These are phyloP conservation scores for Xylaria sp. DNA, from an alignment of 2,329 filamentous ascomycete genomes.

Conservation along the genomic window DNA sequence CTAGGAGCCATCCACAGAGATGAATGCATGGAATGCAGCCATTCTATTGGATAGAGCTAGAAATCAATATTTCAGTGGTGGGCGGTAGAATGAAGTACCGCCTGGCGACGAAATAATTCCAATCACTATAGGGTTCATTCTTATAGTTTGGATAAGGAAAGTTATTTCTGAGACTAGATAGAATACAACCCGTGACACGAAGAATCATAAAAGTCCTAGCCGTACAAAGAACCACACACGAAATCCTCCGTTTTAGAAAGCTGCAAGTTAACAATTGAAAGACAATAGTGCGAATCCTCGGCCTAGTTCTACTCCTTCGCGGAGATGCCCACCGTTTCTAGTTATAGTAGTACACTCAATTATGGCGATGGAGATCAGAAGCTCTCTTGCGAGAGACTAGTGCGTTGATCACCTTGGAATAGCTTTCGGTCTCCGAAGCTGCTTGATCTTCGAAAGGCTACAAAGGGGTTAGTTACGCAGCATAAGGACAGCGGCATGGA, in stretches of 20 bases:
- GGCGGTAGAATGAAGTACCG: background rate
- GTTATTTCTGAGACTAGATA: slow-evolving; percentile 9
- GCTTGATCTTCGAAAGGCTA: slow-evolving; percentile 53
- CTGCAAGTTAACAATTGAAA: slow-evolving; percentile 21
- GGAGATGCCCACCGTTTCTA: background rate
- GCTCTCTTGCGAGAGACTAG: slow-evolving; percentile 38
- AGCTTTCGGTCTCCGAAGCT: slow-evolving; percentile 47
- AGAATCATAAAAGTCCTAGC: slow-evolving; percentile 20
- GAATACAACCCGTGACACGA: slow-evolving; percentile 11
- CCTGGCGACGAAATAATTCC: background rate
- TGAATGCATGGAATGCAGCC: slow-evolving; percentile 4
- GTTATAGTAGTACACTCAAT: slow-evolving; percentile 13
- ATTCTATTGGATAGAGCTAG: slow-evolving; percentile 3
- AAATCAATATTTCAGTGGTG: background rate
- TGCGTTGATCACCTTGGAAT: slow-evolving; percentile 47
- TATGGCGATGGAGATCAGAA: slow-evolving; percentile 18
- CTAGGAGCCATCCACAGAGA: slow-evolving; percentile 37
- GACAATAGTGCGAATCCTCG: background rate
- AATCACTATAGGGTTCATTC: background rate
- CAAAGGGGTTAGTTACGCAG: slow-evolving; percentile 37
- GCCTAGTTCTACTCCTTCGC: background rate
- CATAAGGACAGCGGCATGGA: slow-evolving; percentile 17
- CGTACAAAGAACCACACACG: slow-evolving; percentile 22
- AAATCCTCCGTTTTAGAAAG: slow-evolving; percentile 15
- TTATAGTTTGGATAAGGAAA: background rate